Evolutionary conservation across 1,284 basidiomycete genomes (phyloP).

Genomic region (Austroboletus niveus): DNA sequence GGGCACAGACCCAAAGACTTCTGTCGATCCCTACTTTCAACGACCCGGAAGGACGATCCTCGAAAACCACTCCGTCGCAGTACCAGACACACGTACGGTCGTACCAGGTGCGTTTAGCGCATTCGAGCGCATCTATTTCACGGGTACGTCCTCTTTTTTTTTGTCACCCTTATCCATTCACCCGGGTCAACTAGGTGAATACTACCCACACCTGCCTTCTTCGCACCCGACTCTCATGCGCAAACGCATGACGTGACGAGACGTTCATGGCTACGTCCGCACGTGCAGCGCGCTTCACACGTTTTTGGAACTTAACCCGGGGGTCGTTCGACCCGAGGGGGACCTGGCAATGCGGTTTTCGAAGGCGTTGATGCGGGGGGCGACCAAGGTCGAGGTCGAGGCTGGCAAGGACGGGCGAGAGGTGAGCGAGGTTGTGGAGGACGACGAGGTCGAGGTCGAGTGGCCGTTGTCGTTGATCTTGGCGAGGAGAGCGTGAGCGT

Average conservation of each 20-base stretch:
- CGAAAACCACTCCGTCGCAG: conserved; percentile 65
- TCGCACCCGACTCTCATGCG: conserved; percentile 58
- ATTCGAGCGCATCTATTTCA: conserved; percentile 36
- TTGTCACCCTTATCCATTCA: background rate
- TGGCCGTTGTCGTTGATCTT: conserved; percentile 76
- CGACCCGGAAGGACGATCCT: conserved; percentile 79
- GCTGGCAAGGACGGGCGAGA: conserved; percentile 26
- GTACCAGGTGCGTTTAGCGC: conserved; percentile 37
- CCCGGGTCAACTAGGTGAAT: conserved; percentile 23
- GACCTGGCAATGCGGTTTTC: conserved; percentile 67
- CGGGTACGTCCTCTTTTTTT: conserved; percentile 13
- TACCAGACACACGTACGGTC: conserved; percentile 55
- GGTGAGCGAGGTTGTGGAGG: conserved; percentile 40
- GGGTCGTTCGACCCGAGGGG: conserved; percentile 48
- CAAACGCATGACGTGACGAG: conserved; percentile 61
- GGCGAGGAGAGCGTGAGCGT: conserved; percentile 36
- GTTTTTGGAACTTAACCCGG: conserved; percentile 65
- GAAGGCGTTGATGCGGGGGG: conserved; percentile 44
- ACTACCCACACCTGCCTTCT: conserved; percentile 44
- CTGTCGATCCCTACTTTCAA: conserved; percentile 75
- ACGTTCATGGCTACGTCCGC: conserved; percentile 66
- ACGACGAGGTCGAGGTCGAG: conserved; percentile 59
- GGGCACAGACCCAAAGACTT: conserved; percentile 50
- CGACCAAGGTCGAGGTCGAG: conserved; percentile 26
- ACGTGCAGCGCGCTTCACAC: conserved; percentile 75